Percentiles rank a stretch among this genome's conserved stretches.
Conservation (phyloP, 257 asterid genomes). For the Solanum tacnaense region DNA sequence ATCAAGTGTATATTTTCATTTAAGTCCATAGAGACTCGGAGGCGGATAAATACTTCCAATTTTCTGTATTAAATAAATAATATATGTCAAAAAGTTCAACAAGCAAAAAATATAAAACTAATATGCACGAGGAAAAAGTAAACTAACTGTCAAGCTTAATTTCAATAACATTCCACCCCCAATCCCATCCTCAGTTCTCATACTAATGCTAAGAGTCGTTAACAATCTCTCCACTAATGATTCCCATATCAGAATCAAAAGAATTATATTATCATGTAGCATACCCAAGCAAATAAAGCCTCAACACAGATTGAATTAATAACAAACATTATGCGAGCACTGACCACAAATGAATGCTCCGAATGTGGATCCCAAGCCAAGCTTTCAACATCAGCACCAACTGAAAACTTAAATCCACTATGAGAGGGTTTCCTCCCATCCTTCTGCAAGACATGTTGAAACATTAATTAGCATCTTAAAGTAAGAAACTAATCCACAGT, state of each 20-base stretch:
- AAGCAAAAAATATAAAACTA: neutral
- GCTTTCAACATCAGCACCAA: conserved; percentile 74
- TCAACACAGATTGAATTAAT: neutral
- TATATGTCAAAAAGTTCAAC: neutral
- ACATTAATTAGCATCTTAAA: neutral
- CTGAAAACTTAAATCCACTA: conserved; percentile 55
- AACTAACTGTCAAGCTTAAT: neutral
- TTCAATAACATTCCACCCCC: neutral
- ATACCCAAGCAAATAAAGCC: neutral
- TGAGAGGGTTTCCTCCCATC: conserved; percentile 50
- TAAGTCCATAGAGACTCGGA: neutral
- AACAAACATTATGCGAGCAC: conserved; percentile 25
- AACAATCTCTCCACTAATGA: neutral
- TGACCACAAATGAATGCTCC: conserved; percentile 81
- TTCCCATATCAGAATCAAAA: neutral
- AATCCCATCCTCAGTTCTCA: neutral
- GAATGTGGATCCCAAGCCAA: conserved; percentile 93
- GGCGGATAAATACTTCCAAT: neutral
- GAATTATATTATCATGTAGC: neutral
- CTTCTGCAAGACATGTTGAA: conserved; percentile 34
- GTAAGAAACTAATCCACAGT: neutral
- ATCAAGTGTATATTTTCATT: neutral
- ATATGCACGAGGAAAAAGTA: neutral
- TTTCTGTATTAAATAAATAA: neutral
- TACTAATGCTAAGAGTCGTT: neutral